Conservation (phyloP, 371 early-diverging fungal genomes). For the Syncephalis fuscata region DNA sequence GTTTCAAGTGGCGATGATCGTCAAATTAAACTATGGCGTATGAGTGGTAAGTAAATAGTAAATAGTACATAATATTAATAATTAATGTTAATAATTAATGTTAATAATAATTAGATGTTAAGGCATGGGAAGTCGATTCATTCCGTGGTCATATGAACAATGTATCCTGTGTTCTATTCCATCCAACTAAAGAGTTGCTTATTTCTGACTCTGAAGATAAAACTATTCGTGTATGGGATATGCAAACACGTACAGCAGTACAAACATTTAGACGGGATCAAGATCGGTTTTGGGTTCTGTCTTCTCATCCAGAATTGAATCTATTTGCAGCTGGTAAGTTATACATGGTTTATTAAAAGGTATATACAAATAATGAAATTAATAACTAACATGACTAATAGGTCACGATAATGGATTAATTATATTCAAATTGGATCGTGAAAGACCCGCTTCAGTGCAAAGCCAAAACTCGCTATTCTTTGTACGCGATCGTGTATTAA, state of each 20-base stretch:
- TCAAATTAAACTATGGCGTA: constrained; percentile 96
- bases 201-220: constrained; percentile 94
- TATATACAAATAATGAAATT: not conserved
- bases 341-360: too few species aligned
- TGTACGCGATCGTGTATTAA: constrained; percentile 66
- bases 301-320: constrained; percentile 87
- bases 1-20: constrained; percentile 97
- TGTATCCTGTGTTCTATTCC: constrained; percentile 85
- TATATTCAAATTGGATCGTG: constrained; percentile 93
- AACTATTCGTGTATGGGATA: constrained; percentile 92
- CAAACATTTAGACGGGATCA: constrained; percentile 90
- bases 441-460: constrained; percentile 78
- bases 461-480: constrained; percentile 59
- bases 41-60: constrained; percentile 51
- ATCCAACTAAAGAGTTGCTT: constrained; percentile 84
- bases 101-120: constrained; percentile 42
- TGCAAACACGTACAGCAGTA: constrained; percentile 78
- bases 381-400: constrained; percentile 6
- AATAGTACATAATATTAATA: not conserved
- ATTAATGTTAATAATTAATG: not conserved
- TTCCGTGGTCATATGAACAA: constrained; percentile 98
- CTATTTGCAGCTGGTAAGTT: constrained; percentile 81
- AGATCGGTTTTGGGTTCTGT: constrained; percentile 96
- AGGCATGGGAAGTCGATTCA: constrained; percentile 96
- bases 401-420: constrained; percentile 96